Base-by-base conservation (phyloP, 805 yeast genomes). In the Debaryomyces maramus region DNA sequence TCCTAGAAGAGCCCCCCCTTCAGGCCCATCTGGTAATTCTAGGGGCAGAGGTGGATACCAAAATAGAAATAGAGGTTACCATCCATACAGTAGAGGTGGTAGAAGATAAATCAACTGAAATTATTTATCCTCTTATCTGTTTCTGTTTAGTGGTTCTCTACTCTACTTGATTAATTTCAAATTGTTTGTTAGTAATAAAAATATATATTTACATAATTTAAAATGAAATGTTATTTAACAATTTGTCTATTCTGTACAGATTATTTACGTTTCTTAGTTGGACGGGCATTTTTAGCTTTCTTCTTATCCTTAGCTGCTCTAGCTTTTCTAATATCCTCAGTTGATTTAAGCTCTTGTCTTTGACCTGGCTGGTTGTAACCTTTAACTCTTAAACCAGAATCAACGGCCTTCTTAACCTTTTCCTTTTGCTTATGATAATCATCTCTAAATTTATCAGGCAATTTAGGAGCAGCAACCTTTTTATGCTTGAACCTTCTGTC, bases 391-490 rank as follows among this genome's bases (percentile, higher is more conserved):
- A 78, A 59, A 34, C 97, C 97, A 35, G 79, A 69, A 7, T 83
- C 95, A 42, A 82, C 55, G 3, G 98, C 98, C 51, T 78, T 80
- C 38, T 78, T 79, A 35, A 87, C 91, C 66, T 85, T 83, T 70
- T 81, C 81, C 78, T 85, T 81, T 60, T 91, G 97, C 48, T 73
- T 73, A 44, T 80, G 75, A 65, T 78, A 93, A 63, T 93, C 90
- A 56, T 90, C 97, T 66, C 98, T 80, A 51, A 71, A 80, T 64
- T 78, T 88, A 56, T 89, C 97, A n/a, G 99, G 97, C 29, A 83
- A 65, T 57, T 81, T 86, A 29, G 99, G 99, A 2, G 97, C 90
- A 45, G 77, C 76, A 34, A 68, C 69, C 55, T 77, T 78, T 46
- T 81, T 80, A 59, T 93, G 98, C 63, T 80, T 80, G 72, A 80